These are phyloP conservation scores for Collybia sp. DNA, from an alignment of 768 basidiomycete genomes.

Conservation along the genomic window DNA sequence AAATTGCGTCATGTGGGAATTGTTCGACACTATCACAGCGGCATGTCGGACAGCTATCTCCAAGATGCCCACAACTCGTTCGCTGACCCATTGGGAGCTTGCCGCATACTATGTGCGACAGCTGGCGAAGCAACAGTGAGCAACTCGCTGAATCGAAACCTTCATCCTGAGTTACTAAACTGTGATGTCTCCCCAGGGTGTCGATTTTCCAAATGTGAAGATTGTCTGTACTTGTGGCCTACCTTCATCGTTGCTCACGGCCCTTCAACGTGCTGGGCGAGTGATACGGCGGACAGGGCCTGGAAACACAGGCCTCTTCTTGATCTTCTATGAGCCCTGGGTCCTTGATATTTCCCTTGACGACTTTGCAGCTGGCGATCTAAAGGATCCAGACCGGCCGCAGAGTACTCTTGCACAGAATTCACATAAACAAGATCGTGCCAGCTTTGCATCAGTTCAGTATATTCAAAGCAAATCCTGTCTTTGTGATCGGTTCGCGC, in stretches of 20 bases:
- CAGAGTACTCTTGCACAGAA: too few species aligned
- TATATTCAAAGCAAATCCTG: too few species aligned
- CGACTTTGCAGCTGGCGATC: too few species aligned
- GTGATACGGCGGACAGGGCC: slow-evolving; percentile 4
- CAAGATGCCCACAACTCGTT: slow-evolving; percentile 13
- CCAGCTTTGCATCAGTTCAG: too few species aligned
- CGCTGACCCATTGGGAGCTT: slow-evolving; percentile 5
- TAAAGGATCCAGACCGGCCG: too few species aligned
- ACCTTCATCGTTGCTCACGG: slow-evolving; percentile 8
- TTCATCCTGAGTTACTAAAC: background rate
- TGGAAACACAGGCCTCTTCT: slow-evolving; percentile 6
- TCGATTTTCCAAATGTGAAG: slow-evolving; percentile 16
- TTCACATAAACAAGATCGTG: too few species aligned
- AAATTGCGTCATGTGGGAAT: slow-evolving; percentile 7
- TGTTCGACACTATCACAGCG: slow-evolving; percentile 18
- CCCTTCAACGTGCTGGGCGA: slow-evolving; percentile 13
- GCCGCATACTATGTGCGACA: slow-evolving; percentile 18
- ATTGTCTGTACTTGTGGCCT: slow-evolving; percentile 15
- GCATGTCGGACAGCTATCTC: slow-evolving; percentile 22
- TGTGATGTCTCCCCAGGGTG: slow-evolving; percentile 13
- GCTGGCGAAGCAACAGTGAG: slow-evolving; percentile 17
- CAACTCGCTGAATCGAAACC: background rate
- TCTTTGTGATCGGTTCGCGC: too few species aligned
- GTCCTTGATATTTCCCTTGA: slow-evolving; percentile 3
- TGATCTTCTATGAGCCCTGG: slow-evolving; percentile 13